These are phyloP conservation scores for Ophiosphaerella korrae DNA, from an alignment of 2,329 filamentous ascomycete species.

Conservation along the genomic window DNA sequence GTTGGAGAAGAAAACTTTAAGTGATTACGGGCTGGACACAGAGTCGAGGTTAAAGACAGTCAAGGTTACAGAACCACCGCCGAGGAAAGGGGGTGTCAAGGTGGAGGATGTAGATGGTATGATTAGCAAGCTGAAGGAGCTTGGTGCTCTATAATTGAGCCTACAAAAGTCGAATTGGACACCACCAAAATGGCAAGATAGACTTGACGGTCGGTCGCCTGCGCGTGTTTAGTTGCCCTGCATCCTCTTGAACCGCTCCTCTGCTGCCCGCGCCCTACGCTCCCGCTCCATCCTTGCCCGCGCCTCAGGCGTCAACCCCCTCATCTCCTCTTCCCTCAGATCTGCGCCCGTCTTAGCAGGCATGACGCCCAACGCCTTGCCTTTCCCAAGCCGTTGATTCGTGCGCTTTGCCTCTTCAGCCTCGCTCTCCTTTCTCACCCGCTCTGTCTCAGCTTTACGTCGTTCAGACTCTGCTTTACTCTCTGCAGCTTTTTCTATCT, in stretches of 20 bases:
- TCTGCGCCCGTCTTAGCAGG: conserved; percentile 78
- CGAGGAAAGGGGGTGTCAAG: conserved; percentile 91
- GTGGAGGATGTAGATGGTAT: conserved; percentile 97
- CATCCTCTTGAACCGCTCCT: conserved; percentile 75
- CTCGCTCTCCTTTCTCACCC: conserved; percentile 64
- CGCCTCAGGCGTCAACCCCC: conserved; percentile 88
- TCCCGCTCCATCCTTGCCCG: conserved; percentile 83
- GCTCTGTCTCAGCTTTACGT: conserved; percentile 74
- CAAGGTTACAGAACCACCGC: conserved; percentile 86
- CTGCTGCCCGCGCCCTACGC: conserved; percentile 85
- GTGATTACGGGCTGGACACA: conserved; percentile 74
- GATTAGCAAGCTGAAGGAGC: conserved; percentile 90
- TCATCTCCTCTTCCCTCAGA: conserved; percentile 78
- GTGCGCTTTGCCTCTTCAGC: conserved; percentile 56
- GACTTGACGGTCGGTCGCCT: not conserved
- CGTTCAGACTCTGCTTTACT: conserved; percentile 66
- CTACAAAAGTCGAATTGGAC: not conserved
- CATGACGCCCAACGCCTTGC: conserved; percentile 58
- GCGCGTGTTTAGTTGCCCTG: conserved; percentile 17
- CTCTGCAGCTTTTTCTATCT: conserved; percentile 68
- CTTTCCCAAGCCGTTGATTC: conserved; percentile 56
- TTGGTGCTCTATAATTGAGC: conserved; percentile 75
- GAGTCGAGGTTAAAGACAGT: conserved; percentile 82
- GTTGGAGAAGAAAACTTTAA: conserved; percentile 86
- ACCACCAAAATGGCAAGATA: not conserved